Percentiles rank a stretch among this genome's conserved stretches.
Evolutionary conservation across 345 rosid genomes (phyloP).

Genomic region (Schrenkiella parvula): DNA sequence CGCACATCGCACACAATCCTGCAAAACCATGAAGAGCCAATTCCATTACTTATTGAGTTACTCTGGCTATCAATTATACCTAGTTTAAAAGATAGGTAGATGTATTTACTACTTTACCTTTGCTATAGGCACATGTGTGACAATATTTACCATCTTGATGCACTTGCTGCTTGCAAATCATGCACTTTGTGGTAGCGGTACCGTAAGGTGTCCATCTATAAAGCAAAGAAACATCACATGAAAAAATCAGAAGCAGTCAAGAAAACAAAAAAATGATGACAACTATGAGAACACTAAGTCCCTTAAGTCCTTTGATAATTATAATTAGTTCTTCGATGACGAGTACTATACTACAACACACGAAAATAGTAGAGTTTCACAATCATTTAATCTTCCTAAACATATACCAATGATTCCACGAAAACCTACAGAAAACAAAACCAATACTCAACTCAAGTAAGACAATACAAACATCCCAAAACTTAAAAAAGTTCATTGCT

Average conservation of each 20-base stretch:
- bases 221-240: not conserved
- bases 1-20: conserved; percentile 99
- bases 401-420: not conserved
- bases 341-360: not conserved
- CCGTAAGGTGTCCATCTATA: conserved; percentile 92
- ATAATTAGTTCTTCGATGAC: not conserved
- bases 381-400: not conserved
- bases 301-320: not conserved
- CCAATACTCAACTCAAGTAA: not conserved
- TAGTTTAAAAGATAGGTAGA: not conserved
- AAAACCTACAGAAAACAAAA: not conserved
- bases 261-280: not conserved
- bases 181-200: conserved; percentile 81
- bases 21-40: conserved; percentile 22
- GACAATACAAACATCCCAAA: not conserved
- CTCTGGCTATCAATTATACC: not conserved
- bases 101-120: conserved; percentile 46
- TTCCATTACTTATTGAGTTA: not conserved
- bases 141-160: conserved; percentile 97
- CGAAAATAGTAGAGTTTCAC: not conserved
- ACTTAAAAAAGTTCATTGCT: not conserved
- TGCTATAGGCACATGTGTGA: conserved; percentile 94
- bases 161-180: conserved; percentile 96
- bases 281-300: not conserved
- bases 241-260: not conserved